Evolutionary conservation across 106 monocot genomes (phyloP), one percentile per base, ranked within the genome.

Genomic region (Hemerocallis citrina): DNA sequence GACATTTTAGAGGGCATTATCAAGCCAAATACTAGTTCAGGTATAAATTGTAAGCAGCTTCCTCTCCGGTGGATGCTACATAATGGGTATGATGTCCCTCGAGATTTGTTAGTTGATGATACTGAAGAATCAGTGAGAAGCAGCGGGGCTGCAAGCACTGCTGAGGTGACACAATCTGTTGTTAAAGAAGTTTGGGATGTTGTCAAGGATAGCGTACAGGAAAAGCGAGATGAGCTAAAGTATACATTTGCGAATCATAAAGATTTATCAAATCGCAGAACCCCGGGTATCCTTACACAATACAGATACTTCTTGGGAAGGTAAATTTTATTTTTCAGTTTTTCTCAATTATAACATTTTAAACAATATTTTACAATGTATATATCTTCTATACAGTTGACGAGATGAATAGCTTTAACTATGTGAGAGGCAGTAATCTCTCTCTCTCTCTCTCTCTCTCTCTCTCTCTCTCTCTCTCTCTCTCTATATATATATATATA

Each of bases 1-100:
- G 94, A 95, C 66, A 86, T 95, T 46, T 70, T 95, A 59, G 94
- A 95, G 70, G 94, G 94, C 38, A 86, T 95, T 64, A 68, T 78
- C 39, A 95, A 86, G 64, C 86, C 86, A 65, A 83, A 66, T 61
- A 55, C 81, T 37, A 77, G 60, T 19, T 72, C 85, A 47, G 80
- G 76, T 44, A 36, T 90, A 36, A 76, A 63, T 17, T 73, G 62
- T 42, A 84, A 86, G 36, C 78, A 96, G 50, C 76, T 90, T 43
- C 94, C 94, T 2, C 55, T 87, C 30, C 28, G 70, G 70, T 96
- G 89, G 89, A 90, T 96, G 76, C 63, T 83, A 42, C 75, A 89
- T 33, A 86, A 89, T 68, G 80, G 78, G 6, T 95, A 86, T 73
- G 78, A 75, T 34, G 78, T 96, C 52, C 89, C 90, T 27, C 69